Evolutionary conservation across 768 basidiomycete genomes (phyloP).

Genomic region (Lactifluus rugatus): DNA sequence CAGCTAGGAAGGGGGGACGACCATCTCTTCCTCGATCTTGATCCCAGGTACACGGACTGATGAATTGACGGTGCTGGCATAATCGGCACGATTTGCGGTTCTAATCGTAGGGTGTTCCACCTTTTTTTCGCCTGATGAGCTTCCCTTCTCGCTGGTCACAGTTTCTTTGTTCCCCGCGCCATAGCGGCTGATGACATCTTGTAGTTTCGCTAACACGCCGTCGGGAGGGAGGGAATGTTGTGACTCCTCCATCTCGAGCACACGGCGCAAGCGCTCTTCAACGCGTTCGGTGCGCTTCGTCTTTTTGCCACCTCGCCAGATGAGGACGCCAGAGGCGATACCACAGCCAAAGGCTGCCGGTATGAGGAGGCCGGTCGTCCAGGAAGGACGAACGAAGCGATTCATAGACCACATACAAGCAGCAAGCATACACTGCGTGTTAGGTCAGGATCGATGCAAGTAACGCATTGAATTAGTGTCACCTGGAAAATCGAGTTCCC

Average conservation of each 20-base stretch:
- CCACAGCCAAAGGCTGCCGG: conserved; percentile 68
- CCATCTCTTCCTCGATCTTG: conserved; percentile 27
- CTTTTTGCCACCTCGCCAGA: conserved; percentile 62
- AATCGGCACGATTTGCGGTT: background rate
- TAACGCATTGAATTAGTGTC: conserved; percentile 2
- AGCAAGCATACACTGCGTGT: conserved; percentile 47
- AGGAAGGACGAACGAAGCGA: conserved; percentile 56
- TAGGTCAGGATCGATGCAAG: conserved; percentile 6
- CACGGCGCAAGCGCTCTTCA: conserved; percentile 44
- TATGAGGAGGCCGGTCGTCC: conserved; percentile 61
- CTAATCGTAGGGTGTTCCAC: background rate
- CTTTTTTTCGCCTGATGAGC: background rate
- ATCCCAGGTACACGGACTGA: conserved; percentile 16
- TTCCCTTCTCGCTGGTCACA: background rate
- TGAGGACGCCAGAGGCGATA: conserved; percentile 60
- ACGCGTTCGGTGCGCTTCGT: conserved; percentile 63
- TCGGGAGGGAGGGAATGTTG: background rate
- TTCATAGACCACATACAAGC: conserved; percentile 77
- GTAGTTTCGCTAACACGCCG: conserved; percentile 2
- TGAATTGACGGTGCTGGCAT: background rate
- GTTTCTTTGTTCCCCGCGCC: background rate
- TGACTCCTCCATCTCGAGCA: conserved; percentile 29
- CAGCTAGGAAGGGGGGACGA: conserved; percentile 20
- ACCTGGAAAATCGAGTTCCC: conserved; percentile 79
- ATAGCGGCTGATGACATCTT: background rate